Evolutionary conservation across 73 alveolate genomes (phyloP), one percentile per base, ranked within the genome.

Genomic region (Stentor roeselii): DNA sequence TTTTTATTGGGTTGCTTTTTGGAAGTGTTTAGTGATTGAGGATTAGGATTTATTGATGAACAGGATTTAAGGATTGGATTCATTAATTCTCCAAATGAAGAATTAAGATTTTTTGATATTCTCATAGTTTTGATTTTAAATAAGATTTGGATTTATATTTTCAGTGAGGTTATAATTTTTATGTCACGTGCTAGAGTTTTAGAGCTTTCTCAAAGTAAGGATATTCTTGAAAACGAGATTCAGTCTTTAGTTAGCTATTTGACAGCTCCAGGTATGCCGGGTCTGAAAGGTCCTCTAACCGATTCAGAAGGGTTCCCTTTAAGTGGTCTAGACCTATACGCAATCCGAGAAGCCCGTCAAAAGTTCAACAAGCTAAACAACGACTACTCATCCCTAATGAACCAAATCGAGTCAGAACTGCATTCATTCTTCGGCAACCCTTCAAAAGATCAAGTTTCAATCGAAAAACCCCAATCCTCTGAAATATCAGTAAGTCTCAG

Each of bases 301-400:
- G 99, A 97, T 87, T 96, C 87, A 36, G 99, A 97, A 76, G 99
- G 98, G 4, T 97, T 95, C 89, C 99, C 99, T 15, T 86, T 91
- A 78, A 92, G 94, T 35, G 98, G 97, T 75, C 67, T 96, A 75
- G 99, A 97, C 83, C 74, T 89, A 39, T 91, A 87, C 36, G 93
- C 90, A 60, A 77, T 95, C 30, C 83, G 90, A 42, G 83, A 87
- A 78, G 93, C 91, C 3, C 67, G 97, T 27, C 88, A 95, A 82
- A 92, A 85, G 80, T 93, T 84, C 90, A 90, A 89, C 84, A 89
- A 84, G 95, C 88, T 92, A 40, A 92, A 97, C 86, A 97, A 96
- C 86, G 99, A 97, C 87, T 94, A 94, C 82, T 84, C 86, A 80
- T 89, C 87, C 61, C 74, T 97, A 60, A 95, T 97, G 98, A 92